Base-by-base conservation (phyloP, 1,139 yeast species). In the Debaryomyces fabryi region DNA sequence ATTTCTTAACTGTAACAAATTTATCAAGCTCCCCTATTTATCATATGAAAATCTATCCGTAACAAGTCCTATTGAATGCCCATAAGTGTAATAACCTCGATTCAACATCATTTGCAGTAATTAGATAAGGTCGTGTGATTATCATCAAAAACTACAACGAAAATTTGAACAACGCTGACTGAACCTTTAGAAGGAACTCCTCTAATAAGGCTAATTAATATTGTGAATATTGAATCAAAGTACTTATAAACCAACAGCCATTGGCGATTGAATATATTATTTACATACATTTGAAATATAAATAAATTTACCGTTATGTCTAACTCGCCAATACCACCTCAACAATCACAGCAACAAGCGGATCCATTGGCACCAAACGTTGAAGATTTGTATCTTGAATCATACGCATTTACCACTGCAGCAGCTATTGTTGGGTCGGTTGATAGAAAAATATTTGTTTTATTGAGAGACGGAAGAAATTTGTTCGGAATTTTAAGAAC, bases 371-470 rank as follows among this genome's bases (percentile, higher is more conserved):
- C 64, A 9, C 71, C 74, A 45, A 71, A 73, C 49, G 80, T 74
- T 20, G 79, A 76, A 58, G 79, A 81, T 58, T 69, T 81, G 52
- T 81, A 81, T 60, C 68, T 81, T 52, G 85, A 81, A 60, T 78
- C 96, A 55, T 89, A 86, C 62, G 91, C 96, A 29, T 93, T 92
- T 72, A 93, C 98, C 46, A 93, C 99, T 0, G 96, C 98, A 0
- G 98, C 98, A 1, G 96, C 97, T 25, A 83, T 93, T 48, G 91
- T 93, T 40, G 97, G 96, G 24, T 86, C 96, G 16, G 96, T 93
- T 18, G 98, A 93, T 67, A 82, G 96, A 66, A 86, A 85, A 60
- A 86, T 90, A 36, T 86, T 90, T 58, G 96, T 91, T 7, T 79
- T 90, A 43, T 76, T 93, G 56, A 86, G 97, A 64, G 99, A 92